Evolutionary conservation across 2,329 filamentous ascomycete species (phyloP).

Genomic region (Penicillium vulpinum): DNA sequence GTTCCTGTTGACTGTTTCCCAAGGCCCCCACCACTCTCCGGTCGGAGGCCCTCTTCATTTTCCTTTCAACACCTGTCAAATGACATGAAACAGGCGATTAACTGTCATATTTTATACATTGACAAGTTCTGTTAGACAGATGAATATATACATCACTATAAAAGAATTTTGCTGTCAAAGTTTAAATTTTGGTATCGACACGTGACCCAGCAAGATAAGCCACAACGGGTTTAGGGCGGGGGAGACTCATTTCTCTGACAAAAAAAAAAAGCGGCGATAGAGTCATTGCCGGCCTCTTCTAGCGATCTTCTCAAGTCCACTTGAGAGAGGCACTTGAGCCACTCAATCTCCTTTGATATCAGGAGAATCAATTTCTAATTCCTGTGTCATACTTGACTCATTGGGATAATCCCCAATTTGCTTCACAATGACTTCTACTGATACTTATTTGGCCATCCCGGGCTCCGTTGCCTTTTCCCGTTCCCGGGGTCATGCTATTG

Average conservation of each 20-base stretch:
- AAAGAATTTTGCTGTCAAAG: neutral
- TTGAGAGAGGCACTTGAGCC: conserved; percentile 27
- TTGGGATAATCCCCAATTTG: conserved; percentile 11
- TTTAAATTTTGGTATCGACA: conserved; percentile 18
- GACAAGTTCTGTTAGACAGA: neutral
- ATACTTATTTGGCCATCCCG: conserved; percentile 39
- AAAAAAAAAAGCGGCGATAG: conserved; percentile 22
- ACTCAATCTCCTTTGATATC: conserved; percentile 20
- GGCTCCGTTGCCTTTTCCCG: conserved; percentile 48
- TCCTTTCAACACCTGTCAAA: neutral
- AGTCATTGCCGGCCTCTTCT: conserved; percentile 26
- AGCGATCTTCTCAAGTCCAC: conserved; percentile 24
- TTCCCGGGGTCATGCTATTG: conserved; percentile 47
- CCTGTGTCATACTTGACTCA: conserved; percentile 7
- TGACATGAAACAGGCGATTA: neutral
- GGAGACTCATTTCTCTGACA: conserved; percentile 21
- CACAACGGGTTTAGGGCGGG: conserved; percentile 27
- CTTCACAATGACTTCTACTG: conserved; percentile 36
- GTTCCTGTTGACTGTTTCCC: neutral
- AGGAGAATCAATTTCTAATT: conserved; percentile 17
- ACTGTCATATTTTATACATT: neutral
- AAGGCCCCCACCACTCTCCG: neutral
- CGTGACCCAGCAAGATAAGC: conserved; percentile 23
- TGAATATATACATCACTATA: neutral
- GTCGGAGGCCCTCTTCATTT: neutral